These are phyloP conservation scores for Clitoria ternatea DNA, from an alignment of 306 rosid genomes.

Conservation along the genomic window DNA sequence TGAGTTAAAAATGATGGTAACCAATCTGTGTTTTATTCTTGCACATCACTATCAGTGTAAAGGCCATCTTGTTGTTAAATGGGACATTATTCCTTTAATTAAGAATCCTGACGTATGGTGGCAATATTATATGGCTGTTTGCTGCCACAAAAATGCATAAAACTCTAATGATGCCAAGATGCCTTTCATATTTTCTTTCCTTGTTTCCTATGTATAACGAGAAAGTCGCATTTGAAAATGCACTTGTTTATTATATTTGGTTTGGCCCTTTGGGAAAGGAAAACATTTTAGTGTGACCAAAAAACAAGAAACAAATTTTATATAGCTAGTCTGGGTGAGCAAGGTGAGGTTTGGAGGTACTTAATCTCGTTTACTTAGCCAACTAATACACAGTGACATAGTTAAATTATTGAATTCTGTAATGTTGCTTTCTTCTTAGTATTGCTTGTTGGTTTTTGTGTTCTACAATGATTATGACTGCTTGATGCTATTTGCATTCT, in stretches of 20 bases:
- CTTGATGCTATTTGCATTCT: neutral
- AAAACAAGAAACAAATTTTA: constrained; percentile 16
- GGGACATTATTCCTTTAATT: neutral
- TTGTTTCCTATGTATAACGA: neutral
- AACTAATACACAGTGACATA: neutral
- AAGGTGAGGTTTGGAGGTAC: constrained; percentile 14
- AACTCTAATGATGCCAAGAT: neutral
- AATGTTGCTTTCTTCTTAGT: constrained; percentile 18
- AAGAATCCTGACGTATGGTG: neutral
- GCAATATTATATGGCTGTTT: neutral
- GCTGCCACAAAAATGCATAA: neutral
- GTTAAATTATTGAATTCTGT: neutral
- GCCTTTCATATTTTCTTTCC: neutral
- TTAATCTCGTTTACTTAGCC: constrained; percentile 19
- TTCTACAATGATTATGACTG: neutral
- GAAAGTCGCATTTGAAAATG: constrained; percentile 5
- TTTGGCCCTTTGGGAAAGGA: constrained; percentile 27
- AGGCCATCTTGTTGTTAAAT: neutral
- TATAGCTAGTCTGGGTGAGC: constrained; percentile 8
- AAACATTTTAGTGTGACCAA: constrained; percentile 11
- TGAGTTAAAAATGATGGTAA: neutral
- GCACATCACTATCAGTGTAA: constrained; percentile 28
- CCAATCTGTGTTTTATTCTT: neutral
- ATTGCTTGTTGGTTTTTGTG: neutral
- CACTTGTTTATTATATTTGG: neutral